Evolutionary conservation across 2,329 filamentous ascomycete species (phyloP).

Genomic region (Apiospora saccharicola): DNA sequence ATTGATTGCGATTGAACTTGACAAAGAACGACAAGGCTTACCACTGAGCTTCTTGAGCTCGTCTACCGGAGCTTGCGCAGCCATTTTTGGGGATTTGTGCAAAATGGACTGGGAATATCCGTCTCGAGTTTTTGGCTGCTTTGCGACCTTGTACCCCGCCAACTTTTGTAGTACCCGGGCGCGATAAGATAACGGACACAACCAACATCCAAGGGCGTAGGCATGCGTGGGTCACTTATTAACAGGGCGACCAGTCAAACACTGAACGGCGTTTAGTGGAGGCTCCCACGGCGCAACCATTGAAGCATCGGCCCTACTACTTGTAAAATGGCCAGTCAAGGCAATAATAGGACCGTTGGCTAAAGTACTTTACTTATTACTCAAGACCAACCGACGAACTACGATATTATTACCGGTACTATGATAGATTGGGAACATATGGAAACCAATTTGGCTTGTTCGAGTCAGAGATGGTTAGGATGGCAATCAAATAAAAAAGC

Average conservation of each 20-base stretch:
- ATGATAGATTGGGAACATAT: too few relatives aligned
- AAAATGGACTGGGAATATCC: background rate
- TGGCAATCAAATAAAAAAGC: too few relatives aligned
- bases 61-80: slow-evolving; percentile 48
- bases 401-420: too few relatives aligned
- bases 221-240: background rate
- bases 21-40: slow-evolving; percentile 34
- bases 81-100: slow-evolving; percentile 43
- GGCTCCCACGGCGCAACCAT: background rate
- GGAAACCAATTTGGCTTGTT: too few relatives aligned
- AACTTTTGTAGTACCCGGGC: slow-evolving; percentile 20
- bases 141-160: slow-evolving; percentile 21
- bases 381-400: background rate
- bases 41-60: slow-evolving; percentile 52
- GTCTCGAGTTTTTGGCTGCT: background rate
- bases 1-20: background rate
- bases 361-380: too few relatives aligned
- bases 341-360: background rate
- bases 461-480: too few relatives aligned
- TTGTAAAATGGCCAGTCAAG: background rate
- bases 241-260: background rate
- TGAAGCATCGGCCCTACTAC: background rate
- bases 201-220: background rate
- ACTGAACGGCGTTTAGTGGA: background rate
- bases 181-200: slow-evolving; percentile 16